These are phyloP conservation scores for Favolaschia claudopus DNA, from an alignment of 768 basidiomycete genomes.

Conservation along the genomic window DNA sequence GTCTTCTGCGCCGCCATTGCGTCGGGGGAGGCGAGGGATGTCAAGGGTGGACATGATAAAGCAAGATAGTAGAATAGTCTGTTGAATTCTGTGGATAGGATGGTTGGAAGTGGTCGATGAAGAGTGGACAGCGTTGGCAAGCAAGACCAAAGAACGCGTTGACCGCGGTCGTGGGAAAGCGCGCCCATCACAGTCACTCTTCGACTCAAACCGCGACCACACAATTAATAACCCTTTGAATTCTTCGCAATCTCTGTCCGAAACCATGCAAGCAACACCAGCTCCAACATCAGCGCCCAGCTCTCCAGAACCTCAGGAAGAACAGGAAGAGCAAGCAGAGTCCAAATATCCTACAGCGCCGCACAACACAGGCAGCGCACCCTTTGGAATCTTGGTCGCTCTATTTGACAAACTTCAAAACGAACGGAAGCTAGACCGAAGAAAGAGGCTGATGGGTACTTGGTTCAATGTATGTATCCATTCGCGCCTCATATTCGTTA, in stretches of 20 bases:
- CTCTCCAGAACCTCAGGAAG: constrained; percentile 48
- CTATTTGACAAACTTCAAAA: constrained; percentile 80
- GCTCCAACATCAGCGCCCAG: constrained; percentile 65
- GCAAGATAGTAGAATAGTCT: constrained; percentile 1
- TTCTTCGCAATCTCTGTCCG: background rate
- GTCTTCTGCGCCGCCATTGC: constrained; percentile 42
- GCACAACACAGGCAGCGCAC: constrained; percentile 71
- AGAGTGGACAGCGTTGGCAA: constrained; percentile 21
- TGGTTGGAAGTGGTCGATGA: background rate
- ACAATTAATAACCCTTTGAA: background rate
- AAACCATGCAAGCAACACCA: constrained; percentile 70
- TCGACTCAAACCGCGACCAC: constrained; percentile 27
- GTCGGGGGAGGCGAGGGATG: constrained; percentile 34
- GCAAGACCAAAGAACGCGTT: constrained; percentile 47
- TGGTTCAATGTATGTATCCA: constrained; percentile 81
- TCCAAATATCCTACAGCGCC: constrained; percentile 62
- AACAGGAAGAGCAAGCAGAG: constrained; percentile 39
- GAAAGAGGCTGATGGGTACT: constrained; percentile 69
- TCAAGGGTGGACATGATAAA: constrained; percentile 38
- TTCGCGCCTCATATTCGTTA: background rate
- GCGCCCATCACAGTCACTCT: background rate
- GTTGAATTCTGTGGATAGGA: constrained; percentile 27
- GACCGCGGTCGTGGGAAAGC: constrained; percentile 10
- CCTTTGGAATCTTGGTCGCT: constrained; percentile 70
- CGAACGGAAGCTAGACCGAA: constrained; percentile 78